Base-by-base conservation (phyloP, 2,329 filamentous ascomycete genomes). In the Epichloe amarillans region DNA sequence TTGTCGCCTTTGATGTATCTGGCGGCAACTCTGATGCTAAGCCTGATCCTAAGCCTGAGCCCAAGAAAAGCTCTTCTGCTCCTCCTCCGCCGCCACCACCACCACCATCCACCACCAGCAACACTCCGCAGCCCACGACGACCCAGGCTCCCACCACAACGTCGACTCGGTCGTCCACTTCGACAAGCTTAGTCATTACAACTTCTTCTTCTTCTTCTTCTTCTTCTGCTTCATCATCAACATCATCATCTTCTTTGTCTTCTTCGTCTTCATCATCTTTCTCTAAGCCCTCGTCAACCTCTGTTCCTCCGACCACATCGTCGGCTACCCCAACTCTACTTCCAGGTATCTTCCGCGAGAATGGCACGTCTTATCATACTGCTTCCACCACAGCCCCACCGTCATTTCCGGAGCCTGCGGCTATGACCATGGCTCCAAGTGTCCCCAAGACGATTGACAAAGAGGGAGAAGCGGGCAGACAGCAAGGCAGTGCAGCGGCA, bases 1-100 rank as follows among this genome's bases (percentile, higher is more conserved):
- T 90, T 55, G 77, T 87, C 26, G 77, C 86, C 39, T 79, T 70
- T 59, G 71, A 75, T 53, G 72, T 71, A 40, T 70, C 69, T 4
- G 64, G 59, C 40, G 64, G 66, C n/a, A 57, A 58, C 48, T 59
- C 58, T 12, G 59, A 57, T 33, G 51, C 54, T 38, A 57, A 58
- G 15, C 49, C 58, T 48, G 19, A 21, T 21, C 19, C 19, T 3
- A 21, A 21, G 19, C 19, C 19, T 19, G 58, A 55, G 15, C 35
- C 26, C 49, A 43, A 49, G 26, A 15, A 51, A n/a, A 39, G 23
- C 38, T 36, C 50, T 12, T 19, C 43, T 44, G 6, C 41, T 44
- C 50, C 37, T 52, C 55, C 15, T 47, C 38, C 52, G 44, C 52
- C 19, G 26, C 37, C 37, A 1, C 21, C 35, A 21, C 52, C 30